Conservation (phyloP, 1,284 basidiomycete genomes). For the Amylostereum areolatum region DNA sequence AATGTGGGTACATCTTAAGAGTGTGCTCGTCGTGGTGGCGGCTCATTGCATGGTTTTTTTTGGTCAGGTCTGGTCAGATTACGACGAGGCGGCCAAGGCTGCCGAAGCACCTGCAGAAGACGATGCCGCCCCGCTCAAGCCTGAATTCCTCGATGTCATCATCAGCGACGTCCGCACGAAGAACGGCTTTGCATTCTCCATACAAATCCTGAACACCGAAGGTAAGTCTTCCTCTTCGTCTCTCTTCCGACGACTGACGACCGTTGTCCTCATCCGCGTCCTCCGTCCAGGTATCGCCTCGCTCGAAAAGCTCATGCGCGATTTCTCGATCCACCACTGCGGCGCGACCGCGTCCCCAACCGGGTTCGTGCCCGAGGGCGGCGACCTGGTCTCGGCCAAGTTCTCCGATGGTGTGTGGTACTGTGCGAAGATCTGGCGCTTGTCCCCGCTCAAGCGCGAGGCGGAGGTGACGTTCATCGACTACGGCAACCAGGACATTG, state of each 20-base stretch:
- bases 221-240: conserved; percentile 37
- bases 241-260: not conserved
- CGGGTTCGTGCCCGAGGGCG: conserved; percentile 72
- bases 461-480: conserved; percentile 86
- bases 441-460: conserved; percentile 81
- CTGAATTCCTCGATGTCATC: conserved; percentile 88
- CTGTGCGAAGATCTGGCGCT: conserved; percentile 80
- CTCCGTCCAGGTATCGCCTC: conserved; percentile 72
- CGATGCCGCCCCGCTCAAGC: conserved; percentile 53
- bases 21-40: conserved; percentile 70
- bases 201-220: conserved; percentile 88
- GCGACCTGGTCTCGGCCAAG: conserved; percentile 88
- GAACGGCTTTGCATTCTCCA: conserved; percentile 80
- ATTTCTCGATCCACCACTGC: conserved; percentile 79
- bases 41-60: no score
- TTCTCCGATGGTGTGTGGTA: conserved; percentile 93
- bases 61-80: conserved; percentile 85
- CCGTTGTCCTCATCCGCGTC: no score
- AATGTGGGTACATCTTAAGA: no score
- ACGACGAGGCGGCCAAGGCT: conserved; percentile 60
- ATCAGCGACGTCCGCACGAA: conserved; percentile 82
- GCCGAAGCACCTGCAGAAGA: conserved; percentile 40
- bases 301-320: conserved; percentile 89
- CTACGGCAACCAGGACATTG: conserved; percentile 85
- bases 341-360: conserved; percentile 54